phyloP scores from a whole-genome alignment of 176 grass and related monocot species.

The Cenchrus fungigraminus region DNA sequence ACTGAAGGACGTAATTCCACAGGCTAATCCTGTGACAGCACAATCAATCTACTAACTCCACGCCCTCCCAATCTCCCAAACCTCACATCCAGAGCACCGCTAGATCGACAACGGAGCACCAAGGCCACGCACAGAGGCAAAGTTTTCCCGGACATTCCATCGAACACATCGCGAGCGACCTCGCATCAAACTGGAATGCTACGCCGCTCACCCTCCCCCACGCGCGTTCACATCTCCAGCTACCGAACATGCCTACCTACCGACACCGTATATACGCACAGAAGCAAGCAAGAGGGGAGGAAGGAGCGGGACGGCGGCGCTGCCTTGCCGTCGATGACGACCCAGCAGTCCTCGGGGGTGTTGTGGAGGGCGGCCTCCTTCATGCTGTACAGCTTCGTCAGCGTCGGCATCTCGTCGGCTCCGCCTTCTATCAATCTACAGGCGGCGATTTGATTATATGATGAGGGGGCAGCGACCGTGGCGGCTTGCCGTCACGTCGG shows the following conservation, averaged over 20 bases:
- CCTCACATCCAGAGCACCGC: not conserved
- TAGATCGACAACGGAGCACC: not conserved
- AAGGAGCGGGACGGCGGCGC: not conserved
- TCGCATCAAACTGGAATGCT: not conserved
- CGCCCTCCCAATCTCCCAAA: not conserved
- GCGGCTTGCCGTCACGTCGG: constrained; percentile 7
- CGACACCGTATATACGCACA: not conserved
- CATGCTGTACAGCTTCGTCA: constrained; percentile 83
- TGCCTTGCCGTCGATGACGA: constrained; percentile 89
- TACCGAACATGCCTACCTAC: not conserved
- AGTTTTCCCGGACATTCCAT: constrained; percentile 32
- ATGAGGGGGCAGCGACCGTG: not conserved
- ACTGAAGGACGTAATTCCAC: too few relatives aligned
- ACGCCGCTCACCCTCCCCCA: not conserved
- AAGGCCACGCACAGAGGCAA: not conserved
- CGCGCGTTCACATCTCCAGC: constrained; percentile 12
- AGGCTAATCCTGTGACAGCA: too few relatives aligned
- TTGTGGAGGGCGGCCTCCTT: constrained; percentile 74
- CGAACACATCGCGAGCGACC: constrained; percentile 17
- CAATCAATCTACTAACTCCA: too few relatives aligned
- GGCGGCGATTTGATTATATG: not conserved
- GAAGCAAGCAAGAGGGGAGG: not conserved
- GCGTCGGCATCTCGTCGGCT: constrained; percentile 57
- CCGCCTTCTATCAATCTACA: too few relatives aligned
- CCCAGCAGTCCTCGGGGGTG: constrained; percentile 72